These are phyloP conservation scores for Flaveria linearis DNA, from an alignment of 129 eudicot genomes.

Conservation along the genomic window DNA sequence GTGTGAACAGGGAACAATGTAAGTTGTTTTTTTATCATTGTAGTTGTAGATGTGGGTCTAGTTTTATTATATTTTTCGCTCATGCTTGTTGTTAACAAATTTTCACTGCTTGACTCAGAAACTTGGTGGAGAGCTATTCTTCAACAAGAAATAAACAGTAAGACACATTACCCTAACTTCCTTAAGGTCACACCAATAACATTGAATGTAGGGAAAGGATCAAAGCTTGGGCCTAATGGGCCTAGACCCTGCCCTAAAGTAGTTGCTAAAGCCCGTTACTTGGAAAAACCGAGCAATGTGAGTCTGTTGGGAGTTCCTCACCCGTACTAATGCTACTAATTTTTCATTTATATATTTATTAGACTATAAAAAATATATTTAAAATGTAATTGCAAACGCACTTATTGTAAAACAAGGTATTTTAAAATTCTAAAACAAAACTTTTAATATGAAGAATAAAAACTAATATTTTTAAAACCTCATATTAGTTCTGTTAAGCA, in stretches of 20 bases:
- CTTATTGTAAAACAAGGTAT: neutral
- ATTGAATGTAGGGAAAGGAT: neutral
- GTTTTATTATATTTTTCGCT: neutral
- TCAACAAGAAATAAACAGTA: constrained; percentile 46
- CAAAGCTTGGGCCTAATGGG: neutral
- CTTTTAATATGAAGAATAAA: neutral
- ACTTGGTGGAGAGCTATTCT: constrained; percentile 72
- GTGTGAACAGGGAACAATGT: constrained; percentile 64
- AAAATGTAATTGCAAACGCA: too few relatives aligned
- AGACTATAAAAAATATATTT: too few relatives aligned
- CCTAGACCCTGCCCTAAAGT: neutral
- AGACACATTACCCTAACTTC: constrained; percentile 29
- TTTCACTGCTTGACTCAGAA: constrained; percentile 44
- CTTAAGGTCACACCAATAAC: neutral
- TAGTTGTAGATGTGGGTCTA: neutral
- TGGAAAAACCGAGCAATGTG: neutral
- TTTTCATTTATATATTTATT: too few relatives aligned
- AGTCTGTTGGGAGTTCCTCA: neutral
- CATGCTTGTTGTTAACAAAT: constrained; percentile 15
- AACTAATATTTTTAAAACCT: neutral
- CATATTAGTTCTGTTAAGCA: neutral
- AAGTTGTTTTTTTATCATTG: constrained; percentile 33
- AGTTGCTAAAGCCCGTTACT: neutral
- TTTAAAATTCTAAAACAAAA: too few relatives aligned
- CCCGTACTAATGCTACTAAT: too few relatives aligned